Percentiles rank a stretch among this genome's conserved stretches.
Evolutionary conservation across 2,329 filamentous ascomycete genomes (phyloP).

Genomic region (Curvularia verruculosa): DNA sequence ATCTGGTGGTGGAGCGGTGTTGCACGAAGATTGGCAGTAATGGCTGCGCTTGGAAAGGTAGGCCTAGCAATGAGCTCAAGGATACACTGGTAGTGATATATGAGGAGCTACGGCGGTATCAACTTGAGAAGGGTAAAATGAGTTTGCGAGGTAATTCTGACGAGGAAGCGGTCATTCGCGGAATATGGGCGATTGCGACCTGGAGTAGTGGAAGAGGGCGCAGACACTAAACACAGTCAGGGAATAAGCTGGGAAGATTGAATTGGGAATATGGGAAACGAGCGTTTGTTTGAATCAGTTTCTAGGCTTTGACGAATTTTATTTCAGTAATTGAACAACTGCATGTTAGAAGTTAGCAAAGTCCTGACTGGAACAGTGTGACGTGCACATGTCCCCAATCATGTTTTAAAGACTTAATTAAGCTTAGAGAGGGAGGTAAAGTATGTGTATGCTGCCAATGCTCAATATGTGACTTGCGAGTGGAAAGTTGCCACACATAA

Average conservation of each 20-base stretch:
- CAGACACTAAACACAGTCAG: too few species aligned
- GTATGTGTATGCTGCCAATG: constrained; percentile 42
- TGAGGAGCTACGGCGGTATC: constrained; percentile 34
- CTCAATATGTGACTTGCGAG: background rate
- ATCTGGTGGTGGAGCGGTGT: constrained; percentile 36
- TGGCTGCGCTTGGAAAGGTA: constrained; percentile 19
- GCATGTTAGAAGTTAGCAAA: background rate
- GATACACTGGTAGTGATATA: constrained; percentile 32
- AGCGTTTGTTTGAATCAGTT: background rate
- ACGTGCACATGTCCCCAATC: background rate
- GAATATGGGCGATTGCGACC: constrained; percentile 55
- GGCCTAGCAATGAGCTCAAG: constrained; percentile 33
- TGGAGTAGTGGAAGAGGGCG: constrained; percentile 18
- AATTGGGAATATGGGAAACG: too few species aligned
- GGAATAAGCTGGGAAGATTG: too few species aligned
- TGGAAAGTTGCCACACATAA: background rate
- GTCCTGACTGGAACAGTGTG: background rate
- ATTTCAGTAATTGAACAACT: background rate
- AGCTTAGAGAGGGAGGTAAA: constrained; percentile 36
- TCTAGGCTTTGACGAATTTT: background rate
- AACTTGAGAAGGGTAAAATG: constrained; percentile 29
- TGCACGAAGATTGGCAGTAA: constrained; percentile 30
- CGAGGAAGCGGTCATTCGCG: constrained; percentile 47
- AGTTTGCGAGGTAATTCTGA: constrained; percentile 36
- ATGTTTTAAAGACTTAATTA: constrained; percentile 5